Percentiles rank a stretch among this genome's conserved stretches.
These are phyloP conservation scores for Aspergillus ostianus DNA, from an alignment of 495 filamentous ascomycete genomes.

Conservation along the genomic window DNA sequence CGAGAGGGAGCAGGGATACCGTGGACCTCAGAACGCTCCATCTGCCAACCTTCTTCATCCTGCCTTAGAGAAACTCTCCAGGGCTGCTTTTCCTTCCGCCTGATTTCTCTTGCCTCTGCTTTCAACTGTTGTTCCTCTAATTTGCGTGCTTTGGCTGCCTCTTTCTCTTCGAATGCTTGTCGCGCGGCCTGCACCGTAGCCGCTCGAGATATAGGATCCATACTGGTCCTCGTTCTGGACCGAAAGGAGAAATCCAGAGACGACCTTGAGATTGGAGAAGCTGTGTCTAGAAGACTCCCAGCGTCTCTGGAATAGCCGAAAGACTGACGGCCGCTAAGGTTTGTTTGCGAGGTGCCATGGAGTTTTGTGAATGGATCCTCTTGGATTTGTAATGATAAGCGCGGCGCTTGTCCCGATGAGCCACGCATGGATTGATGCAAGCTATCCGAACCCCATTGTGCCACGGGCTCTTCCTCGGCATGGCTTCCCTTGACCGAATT, in stretches of 20 bases:
- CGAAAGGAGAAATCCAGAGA: conserved; percentile 59
- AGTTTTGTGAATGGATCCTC: conserved; percentile 48
- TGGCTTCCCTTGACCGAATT: conserved; percentile 35
- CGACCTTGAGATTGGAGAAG: conserved; percentile 50
- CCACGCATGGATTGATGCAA: conserved; percentile 30
- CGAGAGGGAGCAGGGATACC: conserved; percentile 2
- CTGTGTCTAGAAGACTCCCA: conserved; percentile 40
- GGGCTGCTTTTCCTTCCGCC: conserved; percentile 33
- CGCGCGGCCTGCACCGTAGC: conserved; percentile 54
- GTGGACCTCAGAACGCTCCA: conserved; percentile 2
- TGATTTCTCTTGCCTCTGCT: conserved; percentile 43
- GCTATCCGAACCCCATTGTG: conserved; percentile 23
- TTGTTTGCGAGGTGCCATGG: conserved; percentile 51
- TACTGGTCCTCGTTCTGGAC: conserved; percentile 43
- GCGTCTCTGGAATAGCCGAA: conserved; percentile 48
- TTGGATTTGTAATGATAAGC: conserved; percentile 46
- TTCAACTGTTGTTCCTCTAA: conserved; percentile 55
- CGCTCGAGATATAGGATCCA: conserved; percentile 51
- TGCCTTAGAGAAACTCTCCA: conserved; percentile 20
- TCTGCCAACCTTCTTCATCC: conserved; percentile 17
- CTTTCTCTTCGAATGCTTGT: conserved; percentile 57
- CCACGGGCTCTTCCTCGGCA: conserved; percentile 21
- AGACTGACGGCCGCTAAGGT: conserved; percentile 50
- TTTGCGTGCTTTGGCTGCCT: conserved; percentile 57
- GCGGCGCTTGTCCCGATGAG: conserved; percentile 33